Conservation (phyloP, 108 stramenopile species). For the Stephanodiscus triporus region DNA sequence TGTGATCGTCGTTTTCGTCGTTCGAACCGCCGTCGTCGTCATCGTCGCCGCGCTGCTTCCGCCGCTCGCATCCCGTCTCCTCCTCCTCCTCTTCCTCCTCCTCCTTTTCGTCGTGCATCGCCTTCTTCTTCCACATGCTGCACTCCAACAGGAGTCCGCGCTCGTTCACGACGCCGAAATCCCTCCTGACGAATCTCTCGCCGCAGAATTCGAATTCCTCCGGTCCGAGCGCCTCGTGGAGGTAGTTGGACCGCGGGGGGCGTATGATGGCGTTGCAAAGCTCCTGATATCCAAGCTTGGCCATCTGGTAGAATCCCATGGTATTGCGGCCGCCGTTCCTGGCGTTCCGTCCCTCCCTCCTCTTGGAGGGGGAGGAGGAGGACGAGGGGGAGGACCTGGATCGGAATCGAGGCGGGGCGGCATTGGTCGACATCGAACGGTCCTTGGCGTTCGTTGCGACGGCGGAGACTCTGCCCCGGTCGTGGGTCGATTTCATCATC, state of each 20-base stretch:
- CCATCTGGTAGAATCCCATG: conserved; percentile 56
- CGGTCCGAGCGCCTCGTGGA: conserved; percentile 63
- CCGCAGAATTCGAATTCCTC: conserved; percentile 59
- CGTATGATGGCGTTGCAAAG: conserved; percentile 98
- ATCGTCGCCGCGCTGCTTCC: background rate
- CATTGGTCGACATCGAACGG: background rate
- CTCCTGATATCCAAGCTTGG: conserved; percentile 88
- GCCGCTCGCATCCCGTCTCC: background rate
- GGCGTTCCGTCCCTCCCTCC: background rate
- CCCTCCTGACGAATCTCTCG: conserved; percentile 21
- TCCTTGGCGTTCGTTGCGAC: background rate
- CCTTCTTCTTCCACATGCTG: conserved; percentile 38
- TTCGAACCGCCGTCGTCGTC: background rate
- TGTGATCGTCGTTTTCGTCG: conserved; percentile 7
- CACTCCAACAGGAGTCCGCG: conserved; percentile 42
- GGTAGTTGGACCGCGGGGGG: conserved; percentile 92
- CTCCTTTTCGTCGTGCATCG: background rate
- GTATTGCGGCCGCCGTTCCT: conserved; percentile 14
- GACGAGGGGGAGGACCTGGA: background rate
- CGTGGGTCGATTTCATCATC: background rate
- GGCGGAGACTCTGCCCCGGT: background rate
- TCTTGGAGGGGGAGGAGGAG: background rate
- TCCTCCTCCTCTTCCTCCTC: conserved; percentile 13
- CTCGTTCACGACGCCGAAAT: conserved; percentile 46
- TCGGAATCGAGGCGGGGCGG: background rate